Evolutionary conservation across 495 filamentous ascomycete genomes (phyloP).

Genomic region (Penicillium longicatenatum): DNA sequence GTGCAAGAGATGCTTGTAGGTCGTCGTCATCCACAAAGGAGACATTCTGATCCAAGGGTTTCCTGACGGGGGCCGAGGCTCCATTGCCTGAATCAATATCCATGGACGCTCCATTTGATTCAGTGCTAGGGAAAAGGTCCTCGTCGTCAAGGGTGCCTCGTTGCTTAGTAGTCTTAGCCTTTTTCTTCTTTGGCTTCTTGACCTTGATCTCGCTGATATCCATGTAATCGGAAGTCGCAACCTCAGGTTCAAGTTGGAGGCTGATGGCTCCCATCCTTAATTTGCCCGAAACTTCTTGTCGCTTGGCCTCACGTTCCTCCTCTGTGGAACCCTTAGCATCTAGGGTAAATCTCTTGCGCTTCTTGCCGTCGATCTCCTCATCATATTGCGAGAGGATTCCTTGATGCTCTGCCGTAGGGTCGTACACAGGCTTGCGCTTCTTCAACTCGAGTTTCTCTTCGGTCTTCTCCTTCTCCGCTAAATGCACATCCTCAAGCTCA

Average conservation of each 20-base stretch:
- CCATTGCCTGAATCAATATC: conserved; percentile 66
- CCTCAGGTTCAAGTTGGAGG: conserved; percentile 69
- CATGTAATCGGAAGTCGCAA: conserved; percentile 80
- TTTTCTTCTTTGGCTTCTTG: conserved; percentile 93
- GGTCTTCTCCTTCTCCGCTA: conserved; percentile 77
- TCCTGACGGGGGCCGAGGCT: conserved; percentile 48
- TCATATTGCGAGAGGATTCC: conserved; percentile 86
- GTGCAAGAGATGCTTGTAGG: conserved; percentile 79
- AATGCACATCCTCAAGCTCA: conserved; percentile 81
- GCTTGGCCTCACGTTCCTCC: conserved; percentile 63
- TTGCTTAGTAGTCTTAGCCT: conserved; percentile 72
- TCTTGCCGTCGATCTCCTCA: conserved; percentile 92
- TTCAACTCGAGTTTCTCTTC: conserved; percentile 79
- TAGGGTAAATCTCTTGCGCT: conserved; percentile 83
- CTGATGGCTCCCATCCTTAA: conserved; percentile 70
- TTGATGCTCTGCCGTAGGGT: conserved; percentile 70
- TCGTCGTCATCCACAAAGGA: conserved; percentile 91
- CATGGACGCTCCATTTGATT: conserved; percentile 63
- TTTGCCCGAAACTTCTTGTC: conserved; percentile 57
- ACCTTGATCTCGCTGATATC: conserved; percentile 84
- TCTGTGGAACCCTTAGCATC: conserved; percentile 70
- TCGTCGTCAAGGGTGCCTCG: conserved; percentile 74
- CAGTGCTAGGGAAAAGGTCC: conserved; percentile 59
- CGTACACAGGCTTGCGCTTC: conserved; percentile 89
- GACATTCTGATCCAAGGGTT: conserved; percentile 62